Evolutionary conservation across 2,329 filamentous ascomycete species (phyloP), one percentile per base, ranked within the genome.

Genomic region (Colletotrichum gloeosporioides): DNA sequence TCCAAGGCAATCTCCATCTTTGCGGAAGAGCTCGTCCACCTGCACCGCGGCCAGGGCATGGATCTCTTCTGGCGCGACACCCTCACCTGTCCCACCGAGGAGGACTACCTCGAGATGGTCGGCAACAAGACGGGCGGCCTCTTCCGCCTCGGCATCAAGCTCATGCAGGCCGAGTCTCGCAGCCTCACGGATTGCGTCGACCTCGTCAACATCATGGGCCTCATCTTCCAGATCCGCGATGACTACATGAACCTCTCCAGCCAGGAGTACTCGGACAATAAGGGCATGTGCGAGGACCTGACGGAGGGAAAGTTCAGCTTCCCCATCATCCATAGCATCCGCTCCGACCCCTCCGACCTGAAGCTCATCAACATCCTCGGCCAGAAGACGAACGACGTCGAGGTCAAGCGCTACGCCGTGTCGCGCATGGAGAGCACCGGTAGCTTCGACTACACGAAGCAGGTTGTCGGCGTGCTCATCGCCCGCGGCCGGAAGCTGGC

Each of bases 251-350:
- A 99, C 84, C 92, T 99, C 59, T 91, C 90, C 34, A 91, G 89
- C 22, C 87, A 87, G n/a, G 89, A 93, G 81, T 98, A 98, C 88
- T 93, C 93, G 49, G 89, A 94, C 78, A 96, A 98, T 85, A 99
- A 99, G 87, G 97, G 96, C 66, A 91, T 98, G 80, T 98, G 95
- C 85, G 96, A 99, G 87, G 97, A 99, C 57, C 87, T 99, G 80
- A 98, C 96, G 1, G 97, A 99, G 87, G 96, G 96, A 78, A 99
- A 99, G 89, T 98, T 98, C 87, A 96, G 94, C 31, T 98, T 98
- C 83, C 96, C 96, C 55, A 93, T 99, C 81, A 98, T 99, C 81
- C 96, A 99, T 87, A 94, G 94, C 83, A 98, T 99, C 80, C 94
- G 95, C 76, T 88, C 93, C 76, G 91, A 96, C 82, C 95, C 92